Base-by-base conservation (phyloP, 768 basidiomycete species). In the Cubamyces sp. region DNA sequence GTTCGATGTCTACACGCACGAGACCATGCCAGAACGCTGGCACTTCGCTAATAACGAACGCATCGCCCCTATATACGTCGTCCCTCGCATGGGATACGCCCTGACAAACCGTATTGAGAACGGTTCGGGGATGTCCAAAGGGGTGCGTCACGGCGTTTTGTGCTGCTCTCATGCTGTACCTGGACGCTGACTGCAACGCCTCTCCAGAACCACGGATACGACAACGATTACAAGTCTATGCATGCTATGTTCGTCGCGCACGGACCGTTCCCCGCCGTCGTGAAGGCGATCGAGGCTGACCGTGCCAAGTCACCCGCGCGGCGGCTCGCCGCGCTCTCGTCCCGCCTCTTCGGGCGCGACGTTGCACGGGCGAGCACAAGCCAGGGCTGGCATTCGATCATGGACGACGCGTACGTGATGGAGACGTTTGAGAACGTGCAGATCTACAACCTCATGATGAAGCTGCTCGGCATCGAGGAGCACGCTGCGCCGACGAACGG, bases 241-340 rank as follows among this genome's bases (percentile, higher is more conserved):
- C 85, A 87, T 53, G 94, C 94, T 2, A 88, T 93, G 71, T 96
- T 96, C 73, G 87, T 96, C 60, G 94, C 92, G 11, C 92, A 94
- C 70, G 95, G 95, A 1, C 95, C 95, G 0, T 95, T 94, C 73
- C 86, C 90, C 15, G 75, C 84, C 12, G 81, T 84, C 45, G 80
- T 86, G 54, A 94, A 93, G 73, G 75, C 80, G 7, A 72, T 81
- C 47, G 81, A 86, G 66, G 77, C 81, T 25, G 48, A 56, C 43
- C 64, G 66, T 51, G 46, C 47, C 9, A 54, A 59, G 47, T 28
- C 57, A 2, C 54, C 54, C 37, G 26, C 71, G 43, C 45, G 39
- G 26, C 50, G 30, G 67, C 34, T 67, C 69, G 19, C 62, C 50
- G 40, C 37, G 48, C 43, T 53, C 41, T 57, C 66, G 45, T 52